These are phyloP conservation scores for Suhomyces bribrorum DNA, from an alignment of 1,139 yeast species.

Conservation along the genomic window DNA sequence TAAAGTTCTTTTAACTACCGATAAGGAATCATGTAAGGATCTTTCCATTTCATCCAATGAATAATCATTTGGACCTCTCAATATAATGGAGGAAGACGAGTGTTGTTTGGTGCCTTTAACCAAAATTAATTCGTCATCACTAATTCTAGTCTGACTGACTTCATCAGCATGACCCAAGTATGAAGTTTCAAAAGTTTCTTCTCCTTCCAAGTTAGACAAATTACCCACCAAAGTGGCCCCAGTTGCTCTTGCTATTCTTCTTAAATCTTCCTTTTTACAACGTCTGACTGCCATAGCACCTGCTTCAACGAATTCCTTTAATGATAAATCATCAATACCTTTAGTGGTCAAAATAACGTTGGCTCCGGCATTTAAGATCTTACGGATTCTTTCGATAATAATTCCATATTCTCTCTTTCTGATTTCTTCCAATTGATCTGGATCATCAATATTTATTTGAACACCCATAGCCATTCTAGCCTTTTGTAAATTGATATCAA, in stretches of 20 bases:
- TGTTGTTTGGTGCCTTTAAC: conserved; percentile 94
- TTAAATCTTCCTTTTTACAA: conserved; percentile 93
- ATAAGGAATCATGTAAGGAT: conserved; percentile 89
- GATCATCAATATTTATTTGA: conserved; percentile 94
- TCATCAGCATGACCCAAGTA: conserved; percentile 90
- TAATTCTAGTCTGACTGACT: conserved; percentile 85
- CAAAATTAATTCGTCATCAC: conserved; percentile 96
- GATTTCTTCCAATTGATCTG: conserved; percentile 94
- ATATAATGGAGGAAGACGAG: conserved; percentile 85
- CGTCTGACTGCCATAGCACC: conserved; percentile 98
- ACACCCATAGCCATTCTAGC: conserved; percentile 99
- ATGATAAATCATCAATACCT: conserved; percentile 95
- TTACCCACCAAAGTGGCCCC: conserved; percentile 91
- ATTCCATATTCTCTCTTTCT: conserved; percentile 94
- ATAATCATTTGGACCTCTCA: conserved; percentile 96
- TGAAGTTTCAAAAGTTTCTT: conserved; percentile 88
- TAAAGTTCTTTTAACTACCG: conserved; percentile 93
- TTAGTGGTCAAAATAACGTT: conserved; percentile 95
- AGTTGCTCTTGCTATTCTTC: conserved; percentile 96
- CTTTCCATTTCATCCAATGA: conserved; percentile 98
- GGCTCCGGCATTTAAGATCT: conserved; percentile 90
- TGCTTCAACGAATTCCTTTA: conserved; percentile 93
- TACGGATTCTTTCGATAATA: conserved; percentile 81
- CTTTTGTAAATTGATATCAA: conserved; percentile 93
- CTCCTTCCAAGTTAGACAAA: conserved; percentile 95